These are phyloP conservation scores for Microbotryum saponariae DNA, from an alignment of 1,284 basidiomycete genomes.

Conservation along the genomic window DNA sequence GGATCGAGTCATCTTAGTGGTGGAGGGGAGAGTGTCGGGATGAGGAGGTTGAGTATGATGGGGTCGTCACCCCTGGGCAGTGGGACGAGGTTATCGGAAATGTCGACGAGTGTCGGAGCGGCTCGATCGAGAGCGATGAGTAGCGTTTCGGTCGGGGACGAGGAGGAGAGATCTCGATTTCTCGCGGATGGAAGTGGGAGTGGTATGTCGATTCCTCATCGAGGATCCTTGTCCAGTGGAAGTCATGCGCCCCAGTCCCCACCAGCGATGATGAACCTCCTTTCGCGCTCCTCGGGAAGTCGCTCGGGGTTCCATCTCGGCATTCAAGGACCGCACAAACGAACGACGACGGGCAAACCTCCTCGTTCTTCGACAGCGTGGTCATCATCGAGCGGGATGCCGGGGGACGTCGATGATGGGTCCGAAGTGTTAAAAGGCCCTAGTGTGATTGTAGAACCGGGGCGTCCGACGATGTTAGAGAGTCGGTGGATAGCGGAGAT, in stretches of 20 bases:
- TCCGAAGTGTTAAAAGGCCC: slow-evolving; percentile 39
- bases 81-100: neutral
- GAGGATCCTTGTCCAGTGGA: neutral
- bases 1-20: slow-evolving; percentile 1
- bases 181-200: slow-evolving; percentile 12
- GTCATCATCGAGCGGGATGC: neutral
- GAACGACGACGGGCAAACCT: too few species aligned
- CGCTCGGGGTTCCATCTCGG: slow-evolving; percentile 7
- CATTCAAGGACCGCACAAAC: too few species aligned
- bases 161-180: slow-evolving; percentile 2
- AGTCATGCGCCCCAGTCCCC: neutral
- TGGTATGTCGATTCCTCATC: slow-evolving; percentile 6
- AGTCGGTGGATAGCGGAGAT: slow-evolving; percentile 72
- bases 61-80: slow-evolving; percentile 2
- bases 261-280: neutral
- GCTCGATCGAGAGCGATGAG: neutral
- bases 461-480: slow-evolving; percentile 64
- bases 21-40: neutral
- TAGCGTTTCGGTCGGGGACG: neutral
- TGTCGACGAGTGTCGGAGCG: neutral
- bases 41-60: slow-evolving; percentile 12
- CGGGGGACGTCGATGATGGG: slow-evolving; percentile 45
- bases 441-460: slow-evolving; percentile 72
- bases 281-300: slow-evolving; percentile 34
- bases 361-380: too few species aligned